These are phyloP conservation scores for Neofusicoccum ribis DNA, from an alignment of 2,329 filamentous ascomycete species.

Conservation along the genomic window DNA sequence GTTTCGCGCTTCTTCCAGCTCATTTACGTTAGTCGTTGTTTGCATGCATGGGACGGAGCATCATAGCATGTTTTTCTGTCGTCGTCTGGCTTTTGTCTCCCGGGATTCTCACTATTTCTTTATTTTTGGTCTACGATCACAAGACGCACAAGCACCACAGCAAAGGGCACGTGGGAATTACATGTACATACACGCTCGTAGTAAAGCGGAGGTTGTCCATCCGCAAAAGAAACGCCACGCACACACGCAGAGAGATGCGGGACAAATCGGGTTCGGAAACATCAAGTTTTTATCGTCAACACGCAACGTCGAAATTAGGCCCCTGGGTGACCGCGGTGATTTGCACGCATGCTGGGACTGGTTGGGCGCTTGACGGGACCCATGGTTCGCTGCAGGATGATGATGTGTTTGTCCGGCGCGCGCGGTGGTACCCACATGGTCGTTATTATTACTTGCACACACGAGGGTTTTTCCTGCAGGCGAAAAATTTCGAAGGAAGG, in stretches of 20 bases:
- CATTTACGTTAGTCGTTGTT: not conserved
- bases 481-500: too few relatives aligned
- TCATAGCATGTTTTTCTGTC: conserved; percentile 21
- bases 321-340: not conserved
- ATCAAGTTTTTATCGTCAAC: not conserved
- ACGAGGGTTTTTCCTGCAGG: too few relatives aligned
- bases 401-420: not conserved
- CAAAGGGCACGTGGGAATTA: not conserved
- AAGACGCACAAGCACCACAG: not conserved
- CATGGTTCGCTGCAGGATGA: not conserved
- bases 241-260: not conserved
- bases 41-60: conserved; percentile 20
- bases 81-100: not conserved
- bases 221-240: not conserved
- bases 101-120: not conserved
- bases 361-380: not conserved
- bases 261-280: not conserved
- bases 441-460: too few relatives aligned
- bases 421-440: too few relatives aligned
- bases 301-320: conserved; percentile 5
- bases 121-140: conserved; percentile 5
- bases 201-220: not conserved
- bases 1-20: not conserved
- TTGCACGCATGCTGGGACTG: not conserved
- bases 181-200: conserved; percentile 3